Percentiles rank a stretch among this genome's conserved stretches.
phyloP scores from a whole-genome alignment of 345 rosid genomes.

The Eucalyptus pauciflora region DNA sequence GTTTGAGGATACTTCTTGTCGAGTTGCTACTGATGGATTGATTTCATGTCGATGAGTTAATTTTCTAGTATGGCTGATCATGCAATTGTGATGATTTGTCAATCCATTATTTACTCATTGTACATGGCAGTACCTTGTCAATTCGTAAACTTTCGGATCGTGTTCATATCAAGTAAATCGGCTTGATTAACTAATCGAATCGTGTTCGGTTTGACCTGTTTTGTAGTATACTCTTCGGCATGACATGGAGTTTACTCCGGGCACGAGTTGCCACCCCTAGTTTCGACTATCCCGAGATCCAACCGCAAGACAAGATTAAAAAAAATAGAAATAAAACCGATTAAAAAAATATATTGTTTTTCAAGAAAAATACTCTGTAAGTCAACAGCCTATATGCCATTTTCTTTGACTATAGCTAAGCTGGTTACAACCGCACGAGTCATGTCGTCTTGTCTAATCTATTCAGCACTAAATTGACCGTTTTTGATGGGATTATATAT shows the following conservation, averaged over 20 bases:
- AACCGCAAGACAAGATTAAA: not conserved
- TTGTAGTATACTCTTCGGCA: not conserved
- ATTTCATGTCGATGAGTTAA: rapidly evolving
- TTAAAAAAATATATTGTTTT: not conserved
- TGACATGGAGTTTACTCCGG: not conserved
- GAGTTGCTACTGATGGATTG: not conserved
- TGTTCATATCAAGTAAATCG: not conserved
- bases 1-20: not conserved
- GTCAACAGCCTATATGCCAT: not conserved
- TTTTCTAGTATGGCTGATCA: not conserved
- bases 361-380: not conserved
- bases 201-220: not conserved
- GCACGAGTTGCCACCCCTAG: not conserved
- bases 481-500: not conserved
- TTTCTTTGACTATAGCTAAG: not conserved
- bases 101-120: not conserved
- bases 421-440: not conserved
- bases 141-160: not conserved
- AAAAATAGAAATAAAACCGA: not conserved
- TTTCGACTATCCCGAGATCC: not conserved
- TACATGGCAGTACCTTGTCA: not conserved
- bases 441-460: not conserved
- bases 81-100: not conserved
- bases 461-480: not conserved
- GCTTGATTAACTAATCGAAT: not conserved